Evolutionary conservation across 805 yeast genomes (phyloP), one percentile per base, ranked within the genome.

Genomic region (Metschnikowia baotianmanensis): DNA sequence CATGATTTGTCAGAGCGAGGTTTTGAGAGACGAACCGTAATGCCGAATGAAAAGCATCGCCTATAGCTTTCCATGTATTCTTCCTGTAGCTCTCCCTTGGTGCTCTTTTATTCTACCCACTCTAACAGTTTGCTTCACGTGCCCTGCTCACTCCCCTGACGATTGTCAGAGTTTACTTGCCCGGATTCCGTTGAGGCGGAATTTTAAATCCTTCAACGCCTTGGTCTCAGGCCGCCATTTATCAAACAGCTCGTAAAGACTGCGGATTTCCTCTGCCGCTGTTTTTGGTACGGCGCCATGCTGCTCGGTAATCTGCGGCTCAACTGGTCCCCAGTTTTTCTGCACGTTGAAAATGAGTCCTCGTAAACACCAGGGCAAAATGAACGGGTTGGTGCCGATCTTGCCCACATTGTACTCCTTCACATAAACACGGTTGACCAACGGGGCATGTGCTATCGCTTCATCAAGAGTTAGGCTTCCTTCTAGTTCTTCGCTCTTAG

Each of bases 281-380:
- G 61, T 61, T 38, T 57, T 31, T 2, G 16, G 25, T 4, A 28
- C 23, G 8, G 22, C 23, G 13, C 18, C 38, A 7, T 31, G 26
- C 49, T 51, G 54, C 51, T 57, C 57, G 49, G 62, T 32, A 38
- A 39, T 68, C 66, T 10, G 80, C 80, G 35, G 60, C 61, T 13
- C 23, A 6, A 24, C 31, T 9, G 31, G 30, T 16, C 76, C 69
- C 62, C 72, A 64, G 47, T 69, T 74, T 46, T 60, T 70, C 43
- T 72, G 75, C 0, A 82, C 74, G 49, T 69, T 95, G 48, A 78
- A 81, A 22, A 51, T 31, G 16, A 91, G 65, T 0, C 96, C 96
- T 31, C 96, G 67, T 65, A 89, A 77, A 53, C 95, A 85, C 96
- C 97, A 91, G 1, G 98, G 98, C 27, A 91, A 65, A 43, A 84